Percentiles rank a stretch among this genome's conserved stretches.
phyloP scores from a whole-genome alignment of 768 basidiomycete genomes.

The Leucosporidium yakuticum region DNA sequence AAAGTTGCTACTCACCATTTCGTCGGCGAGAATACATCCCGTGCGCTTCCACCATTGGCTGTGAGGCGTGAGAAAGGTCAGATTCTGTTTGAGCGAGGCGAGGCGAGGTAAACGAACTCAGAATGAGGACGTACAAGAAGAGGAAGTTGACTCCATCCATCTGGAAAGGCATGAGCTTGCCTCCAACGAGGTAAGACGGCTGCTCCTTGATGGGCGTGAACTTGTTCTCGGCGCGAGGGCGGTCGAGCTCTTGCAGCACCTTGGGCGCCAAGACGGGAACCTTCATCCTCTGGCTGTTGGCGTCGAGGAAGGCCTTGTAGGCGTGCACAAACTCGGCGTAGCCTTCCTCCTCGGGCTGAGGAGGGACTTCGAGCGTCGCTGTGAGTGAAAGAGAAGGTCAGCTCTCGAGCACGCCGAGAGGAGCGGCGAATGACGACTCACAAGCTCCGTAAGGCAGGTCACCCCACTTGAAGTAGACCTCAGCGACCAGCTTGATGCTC shows the following conservation, averaged over 20 bases:
- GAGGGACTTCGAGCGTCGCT: constrained; percentile 27
- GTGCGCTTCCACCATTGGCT: constrained; percentile 84
- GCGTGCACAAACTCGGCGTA: constrained; percentile 64
- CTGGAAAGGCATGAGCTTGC: constrained; percentile 46
- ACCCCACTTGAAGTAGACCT: constrained; percentile 88
- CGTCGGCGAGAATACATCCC: constrained; percentile 86
- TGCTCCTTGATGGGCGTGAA: constrained; percentile 53
- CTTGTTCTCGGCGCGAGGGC: constrained; percentile 42
- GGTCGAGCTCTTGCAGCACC: constrained; percentile 30
- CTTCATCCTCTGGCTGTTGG: constrained; percentile 56
- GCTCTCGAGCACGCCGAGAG: background rate
- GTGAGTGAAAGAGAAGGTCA: background rate
- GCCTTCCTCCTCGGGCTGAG: constrained; percentile 47
- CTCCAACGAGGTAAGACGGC: constrained; percentile 53
- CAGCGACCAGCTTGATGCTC: constrained; percentile 60
- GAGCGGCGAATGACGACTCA: background rate
- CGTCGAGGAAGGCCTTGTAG: constrained; percentile 59
- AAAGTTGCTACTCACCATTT: constrained; percentile 55
- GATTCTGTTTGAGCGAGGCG: constrained; percentile 56
- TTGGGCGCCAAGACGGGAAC: constrained; percentile 38
- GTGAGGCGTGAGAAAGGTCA: constrained; percentile 56
- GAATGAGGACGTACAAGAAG: constrained; percentile 20
- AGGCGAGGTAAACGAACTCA: background rate
- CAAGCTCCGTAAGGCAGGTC: constrained; percentile 67
- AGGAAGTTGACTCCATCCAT: constrained; percentile 46